Conservation (phyloP, 2,329 filamentous ascomycete genomes). For the Stachybotrys echinatus region DNA sequence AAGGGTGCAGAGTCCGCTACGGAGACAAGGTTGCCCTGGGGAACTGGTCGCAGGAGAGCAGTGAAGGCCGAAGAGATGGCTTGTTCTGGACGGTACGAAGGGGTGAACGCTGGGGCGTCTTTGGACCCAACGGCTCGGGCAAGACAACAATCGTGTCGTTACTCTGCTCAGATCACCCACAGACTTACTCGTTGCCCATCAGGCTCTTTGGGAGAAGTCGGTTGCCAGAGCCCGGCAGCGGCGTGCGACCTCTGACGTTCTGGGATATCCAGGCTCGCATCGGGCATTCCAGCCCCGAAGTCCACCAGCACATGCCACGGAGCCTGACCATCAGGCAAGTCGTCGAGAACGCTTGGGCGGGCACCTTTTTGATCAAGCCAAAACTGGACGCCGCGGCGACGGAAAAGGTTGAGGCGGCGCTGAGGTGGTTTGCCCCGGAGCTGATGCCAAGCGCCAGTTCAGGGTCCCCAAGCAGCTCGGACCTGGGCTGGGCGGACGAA, state of each 20-base stretch:
- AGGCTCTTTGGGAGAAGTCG: constrained; percentile 79
- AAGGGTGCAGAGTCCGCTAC: constrained; percentile 77
- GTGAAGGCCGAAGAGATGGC: constrained; percentile 50
- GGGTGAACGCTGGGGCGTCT: constrained; percentile 86
- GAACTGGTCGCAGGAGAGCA: constrained; percentile 63
- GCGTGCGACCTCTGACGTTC: constrained; percentile 69
- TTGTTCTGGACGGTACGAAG: constrained; percentile 78
- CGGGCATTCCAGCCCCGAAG: constrained; percentile 89
- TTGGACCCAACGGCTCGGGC: constrained; percentile 90
- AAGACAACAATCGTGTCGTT: constrained; percentile 93
- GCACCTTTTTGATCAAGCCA: constrained; percentile 73
- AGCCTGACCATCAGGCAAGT: constrained; percentile 66
- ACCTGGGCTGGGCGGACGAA: constrained; percentile 59
- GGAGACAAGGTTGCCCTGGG: constrained; percentile 73
- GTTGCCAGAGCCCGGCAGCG: constrained; percentile 65
- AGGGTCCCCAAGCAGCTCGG: constrained; percentile 10
- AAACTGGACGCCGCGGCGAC: constrained; percentile 53
- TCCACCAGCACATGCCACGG: constrained; percentile 88
- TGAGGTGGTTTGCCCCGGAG: constrained; percentile 75
- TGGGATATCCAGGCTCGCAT: constrained; percentile 90
- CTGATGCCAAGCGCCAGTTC: constrained; percentile 51
- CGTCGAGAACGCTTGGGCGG: constrained; percentile 83
- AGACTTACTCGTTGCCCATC: constrained; percentile 85
- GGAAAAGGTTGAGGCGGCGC: constrained; percentile 59
- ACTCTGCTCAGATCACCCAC: constrained; percentile 92